phyloP scores from a whole-genome alignment of 2,329 filamentous ascomycete species.

The Alternaria novae-zelandiae region DNA sequence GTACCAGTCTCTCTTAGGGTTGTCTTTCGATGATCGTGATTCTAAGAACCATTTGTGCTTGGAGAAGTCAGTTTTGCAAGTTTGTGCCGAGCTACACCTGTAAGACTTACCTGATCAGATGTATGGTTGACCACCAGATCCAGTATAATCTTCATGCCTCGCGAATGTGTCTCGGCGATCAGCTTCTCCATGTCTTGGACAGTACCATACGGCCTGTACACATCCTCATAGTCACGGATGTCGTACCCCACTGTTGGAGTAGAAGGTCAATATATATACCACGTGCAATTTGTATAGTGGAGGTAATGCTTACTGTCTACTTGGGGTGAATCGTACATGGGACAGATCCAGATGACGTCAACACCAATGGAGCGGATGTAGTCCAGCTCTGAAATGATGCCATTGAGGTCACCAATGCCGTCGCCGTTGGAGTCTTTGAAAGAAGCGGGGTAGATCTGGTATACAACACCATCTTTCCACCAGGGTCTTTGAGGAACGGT shows the following conservation, averaged over 20 bases:
- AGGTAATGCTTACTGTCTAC: conserved; percentile 39
- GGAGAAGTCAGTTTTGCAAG: conserved; percentile 4
- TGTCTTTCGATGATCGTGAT: conserved; percentile 57
- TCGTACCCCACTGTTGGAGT: conserved; percentile 43
- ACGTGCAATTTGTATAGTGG: not conserved
- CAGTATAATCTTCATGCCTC: conserved; percentile 48
- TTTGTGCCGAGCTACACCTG: not conserved
- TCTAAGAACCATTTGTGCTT: conserved; percentile 65
- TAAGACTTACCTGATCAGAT: conserved; percentile 35
- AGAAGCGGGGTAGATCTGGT: conserved; percentile 68
- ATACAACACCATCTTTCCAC: conserved; percentile 68
- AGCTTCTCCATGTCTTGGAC: conserved; percentile 49
- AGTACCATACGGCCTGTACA: conserved; percentile 50
- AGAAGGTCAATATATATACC: not conserved
- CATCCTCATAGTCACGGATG: conserved; percentile 48
- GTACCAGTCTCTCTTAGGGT: conserved; percentile 63
- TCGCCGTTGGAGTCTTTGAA: conserved; percentile 66
- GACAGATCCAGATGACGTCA: conserved; percentile 47
- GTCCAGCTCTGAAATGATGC: conserved; percentile 63
- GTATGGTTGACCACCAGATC: conserved; percentile 53
- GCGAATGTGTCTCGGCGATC: conserved; percentile 43
- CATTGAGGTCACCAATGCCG: conserved; percentile 63
- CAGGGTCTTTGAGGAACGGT: conserved; percentile 50
- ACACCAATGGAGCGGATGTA: conserved; percentile 60
- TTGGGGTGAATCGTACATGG: conserved; percentile 56